These are phyloP conservation scores for Aspergillus cejpii DNA, from an alignment of 2,329 filamentous ascomycete species.

Conservation along the genomic window DNA sequence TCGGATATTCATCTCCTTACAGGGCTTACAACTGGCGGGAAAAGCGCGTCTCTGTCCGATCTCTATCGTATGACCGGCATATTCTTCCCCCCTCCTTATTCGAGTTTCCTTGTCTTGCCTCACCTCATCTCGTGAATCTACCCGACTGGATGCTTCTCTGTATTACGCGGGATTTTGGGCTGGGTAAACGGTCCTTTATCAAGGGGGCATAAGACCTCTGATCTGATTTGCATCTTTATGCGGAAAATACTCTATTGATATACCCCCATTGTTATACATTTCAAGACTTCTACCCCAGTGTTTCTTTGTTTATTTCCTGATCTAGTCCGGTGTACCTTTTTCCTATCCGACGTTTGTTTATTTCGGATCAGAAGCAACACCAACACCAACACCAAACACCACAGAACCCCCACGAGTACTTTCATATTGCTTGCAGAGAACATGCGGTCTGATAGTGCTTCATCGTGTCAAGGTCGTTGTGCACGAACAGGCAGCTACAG, in stretches of 20 bases:
- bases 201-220: not conserved
- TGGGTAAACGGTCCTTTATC: not conserved
- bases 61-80: not conserved
- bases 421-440: conserved; percentile 5
- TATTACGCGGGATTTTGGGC: not conserved
- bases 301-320: not conserved
- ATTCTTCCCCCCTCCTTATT: not conserved
- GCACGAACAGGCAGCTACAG: conserved; percentile 30
- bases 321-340: not conserved
- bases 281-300: not conserved
- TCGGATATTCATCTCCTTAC: not conserved
- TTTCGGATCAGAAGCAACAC: not conserved
- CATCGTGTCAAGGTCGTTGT: conserved; percentile 20
- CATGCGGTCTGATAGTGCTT: conserved; percentile 27
- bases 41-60: not conserved
- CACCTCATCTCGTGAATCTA: not conserved
- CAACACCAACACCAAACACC: conserved; percentile 1
- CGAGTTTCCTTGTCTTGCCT: not conserved
- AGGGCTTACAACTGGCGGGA: not conserved
- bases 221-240: conserved; percentile 2
- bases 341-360: not conserved
- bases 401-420: conserved; percentile 1
- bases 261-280: no score
- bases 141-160: not conserved
- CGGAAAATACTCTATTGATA: no score